Evolutionary conservation across 1,139 yeast species (phyloP), one percentile per base, ranked within the genome.

Genomic region (Hyphopichia buzzinii): DNA sequence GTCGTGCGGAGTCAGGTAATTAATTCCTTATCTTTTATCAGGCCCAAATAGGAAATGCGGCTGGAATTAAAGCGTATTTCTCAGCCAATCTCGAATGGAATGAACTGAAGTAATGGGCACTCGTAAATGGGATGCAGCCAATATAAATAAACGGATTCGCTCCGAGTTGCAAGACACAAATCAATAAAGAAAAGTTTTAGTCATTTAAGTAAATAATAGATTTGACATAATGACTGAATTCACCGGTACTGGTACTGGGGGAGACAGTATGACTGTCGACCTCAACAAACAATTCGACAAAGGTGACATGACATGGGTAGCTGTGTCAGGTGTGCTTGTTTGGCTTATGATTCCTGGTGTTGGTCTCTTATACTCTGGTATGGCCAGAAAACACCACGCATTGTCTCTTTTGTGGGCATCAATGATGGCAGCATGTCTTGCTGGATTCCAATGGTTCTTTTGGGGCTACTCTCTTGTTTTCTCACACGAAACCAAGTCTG

Each of bases 261-360:
- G 95, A 46, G 81, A 88, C 64, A 79, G 88, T 29, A 68, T 85
- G 55, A 74, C 77, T 21, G 75, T 77, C 31, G 85, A 90, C 60
- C 70, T 89, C 53, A 88, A 88, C 59, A 63, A 67, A n/a, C 83
- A 78, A 52, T 90, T 76, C 58, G 82, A 84, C 45, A 66, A 65
- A 30, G 90, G 83, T 42, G 88, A 88, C 59, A 84, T 87, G 90
- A 88, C 80, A 14, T 90, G 96, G 96, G 75, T 90, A 42, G 89
- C 84, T 59, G 73, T 78, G 10, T 76, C 92, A 8, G 79, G 81
- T 6, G 82, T 77, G 13, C 71, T 89, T 40, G 96, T 89, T 44
- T 88, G 95, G 92, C 79, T 89, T 52, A 89, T 90, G 96, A 78
- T 84, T 57, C 97, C 97, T 24, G 97, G 97, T 42, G 82, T 90